phyloP scores from a whole-genome alignment of 1,284 basidiomycete genomes.

The Tetrapyrgos nigripes region DNA sequence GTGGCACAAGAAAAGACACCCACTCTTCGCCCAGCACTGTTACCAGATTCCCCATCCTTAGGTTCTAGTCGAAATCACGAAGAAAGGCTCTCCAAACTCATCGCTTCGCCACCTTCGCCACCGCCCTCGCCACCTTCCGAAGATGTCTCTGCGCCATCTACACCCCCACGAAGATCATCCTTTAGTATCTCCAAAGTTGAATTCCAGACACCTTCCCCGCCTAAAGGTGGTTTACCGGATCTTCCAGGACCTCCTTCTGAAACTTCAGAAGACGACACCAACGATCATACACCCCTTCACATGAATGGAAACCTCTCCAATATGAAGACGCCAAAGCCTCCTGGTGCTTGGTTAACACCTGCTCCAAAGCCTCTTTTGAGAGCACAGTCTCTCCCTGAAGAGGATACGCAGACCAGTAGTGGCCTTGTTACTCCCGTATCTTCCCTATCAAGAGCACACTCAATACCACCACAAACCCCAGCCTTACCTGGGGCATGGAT shows the following conservation, averaged over 20 bases:
- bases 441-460: constrained; percentile 49
- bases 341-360: constrained; percentile 75
- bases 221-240: constrained; percentile 55
- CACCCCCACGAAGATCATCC: constrained; percentile 56
- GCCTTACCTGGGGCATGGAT: constrained; percentile 76
- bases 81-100: constrained; percentile 21
- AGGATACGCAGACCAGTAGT: constrained; percentile 26
- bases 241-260: constrained; percentile 65
- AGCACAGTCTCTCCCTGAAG: constrained; percentile 31
- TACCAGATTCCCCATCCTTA: constrained; percentile 24
- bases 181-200: constrained; percentile 49
- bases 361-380: constrained; percentile 39
- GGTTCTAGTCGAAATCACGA: constrained; percentile 23
- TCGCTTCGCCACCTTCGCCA: constrained; percentile 27
- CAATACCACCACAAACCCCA: constrained; percentile 62
- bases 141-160: constrained; percentile 35
- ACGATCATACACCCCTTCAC: constrained; percentile 20
- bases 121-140: constrained; percentile 36
- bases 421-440: constrained; percentile 49
- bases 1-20: constrained; percentile 43
- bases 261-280: constrained; percentile 45
- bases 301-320: constrained; percentile 35
- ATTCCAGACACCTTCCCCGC: constrained; percentile 68
- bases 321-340: constrained; percentile 69
- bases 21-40: constrained; percentile 39